Evolutionary conservation across 2,329 filamentous ascomycete genomes (phyloP), one percentile per base, ranked within the genome.

Genomic region (Colletotrichum chrysophilum): DNA sequence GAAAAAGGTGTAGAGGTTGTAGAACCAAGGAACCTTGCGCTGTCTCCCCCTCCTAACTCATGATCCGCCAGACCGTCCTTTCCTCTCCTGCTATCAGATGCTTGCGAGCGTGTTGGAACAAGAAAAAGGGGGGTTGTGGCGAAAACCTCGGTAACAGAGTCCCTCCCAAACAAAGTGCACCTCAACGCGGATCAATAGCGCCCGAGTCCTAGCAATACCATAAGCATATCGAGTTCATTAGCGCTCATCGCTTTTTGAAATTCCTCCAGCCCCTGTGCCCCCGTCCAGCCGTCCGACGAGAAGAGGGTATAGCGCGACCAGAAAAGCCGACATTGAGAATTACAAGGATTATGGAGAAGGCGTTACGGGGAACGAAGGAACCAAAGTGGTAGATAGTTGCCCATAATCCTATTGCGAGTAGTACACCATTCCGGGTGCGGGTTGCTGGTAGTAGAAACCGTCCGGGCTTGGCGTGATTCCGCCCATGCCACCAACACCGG

Each of bases 381-480:
- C 70, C 68, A 73, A 67, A 61, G 38, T 61, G 16, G 65, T 38
- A 64, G 36, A 60, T 52, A 21, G 18, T n/a, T 64, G 34, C 62
- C 80, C 79, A 76, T 75, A 78, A 68, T 75, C 75, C 87, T 90
- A 93, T 83, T 92, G 90, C 70, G 88, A 86, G 81, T 93, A 93
- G 83, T 92, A 93, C 77, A 92, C 86, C 84, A 91, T 89, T 55
- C 89, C 89, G 48, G 88, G 86, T 4, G 86, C 85, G 68, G 87
- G 85, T 78, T 91, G 91, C 26, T 91, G 88, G 80, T 93, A 93
- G 80, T 96, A 97, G 86, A 94, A 98, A 76, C 88, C 89, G 83
- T 93, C 89, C 80, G 90, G 89, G 80, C 87, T 92, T 77, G 89
- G 91, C 76, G 94, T 94, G 87, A 97, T 96, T 12, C 94, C 93